Evolutionary conservation across 129 eudicot genomes (phyloP).

Genomic region (Escallonia rubra): DNA sequence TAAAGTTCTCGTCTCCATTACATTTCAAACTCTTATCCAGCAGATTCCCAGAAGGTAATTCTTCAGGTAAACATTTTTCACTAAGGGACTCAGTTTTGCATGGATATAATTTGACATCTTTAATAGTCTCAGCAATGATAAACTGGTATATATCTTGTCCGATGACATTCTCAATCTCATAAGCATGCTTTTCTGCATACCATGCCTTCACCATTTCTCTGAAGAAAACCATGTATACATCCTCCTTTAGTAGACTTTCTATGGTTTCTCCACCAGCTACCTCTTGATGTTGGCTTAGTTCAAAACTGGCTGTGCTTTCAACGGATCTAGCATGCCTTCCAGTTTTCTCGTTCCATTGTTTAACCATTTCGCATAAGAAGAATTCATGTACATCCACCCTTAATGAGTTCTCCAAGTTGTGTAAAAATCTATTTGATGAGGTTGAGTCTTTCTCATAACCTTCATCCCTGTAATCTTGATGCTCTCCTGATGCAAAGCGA

Average conservation of each 20-base stretch:
- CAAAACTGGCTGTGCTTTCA: background rate
- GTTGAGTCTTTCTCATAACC: background rate
- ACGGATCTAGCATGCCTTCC: constrained; percentile 3
- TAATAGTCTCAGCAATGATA: background rate
- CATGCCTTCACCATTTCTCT: constrained; percentile 21
- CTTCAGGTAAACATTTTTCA: background rate
- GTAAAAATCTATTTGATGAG: background rate
- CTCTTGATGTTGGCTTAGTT: constrained; percentile 3
- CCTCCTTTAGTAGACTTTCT: constrained; percentile 13
- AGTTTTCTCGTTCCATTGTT: background rate
- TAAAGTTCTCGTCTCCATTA: constrained; percentile 20
- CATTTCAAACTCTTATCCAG: background rate
- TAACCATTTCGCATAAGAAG: constrained; percentile 10
- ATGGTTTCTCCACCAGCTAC: background rate
- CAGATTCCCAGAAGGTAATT: constrained; percentile 2
- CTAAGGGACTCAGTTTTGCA: background rate
- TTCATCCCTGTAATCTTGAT: constrained; percentile 3
- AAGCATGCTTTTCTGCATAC: constrained; percentile 14
- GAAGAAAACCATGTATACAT: constrained; percentile 10
- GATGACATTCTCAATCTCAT: constrained; percentile 2
- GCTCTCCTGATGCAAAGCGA: background rate
- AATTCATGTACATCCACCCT: constrained; percentile 15
- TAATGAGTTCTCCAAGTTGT: constrained; percentile 10
- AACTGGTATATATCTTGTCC: constrained; percentile 2
- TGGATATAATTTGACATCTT: background rate